Conservation (phyloP, 2,329 filamentous ascomycete species). For the Chaetomiaceae sp. region DNA sequence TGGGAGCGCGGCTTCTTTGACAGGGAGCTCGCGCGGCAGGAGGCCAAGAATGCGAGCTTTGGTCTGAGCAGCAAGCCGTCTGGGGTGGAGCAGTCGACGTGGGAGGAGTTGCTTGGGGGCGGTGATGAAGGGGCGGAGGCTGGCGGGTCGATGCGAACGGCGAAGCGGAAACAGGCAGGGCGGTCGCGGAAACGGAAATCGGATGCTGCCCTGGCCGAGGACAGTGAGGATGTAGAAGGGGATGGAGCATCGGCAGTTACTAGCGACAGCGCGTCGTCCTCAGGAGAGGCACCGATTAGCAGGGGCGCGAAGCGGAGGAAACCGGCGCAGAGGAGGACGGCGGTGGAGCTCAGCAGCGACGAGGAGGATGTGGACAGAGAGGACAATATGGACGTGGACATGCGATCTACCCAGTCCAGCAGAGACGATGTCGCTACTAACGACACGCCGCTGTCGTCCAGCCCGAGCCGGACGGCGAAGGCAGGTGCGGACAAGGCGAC, state of each 20-base stretch:
- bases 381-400: conserved; percentile 24
- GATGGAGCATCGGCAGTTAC: conserved; percentile 14
- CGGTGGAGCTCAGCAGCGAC: conserved; percentile 2
- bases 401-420: conserved; percentile 14
- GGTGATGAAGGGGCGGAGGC: conserved; percentile 1
- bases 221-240: conserved; percentile 25
- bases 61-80: conserved; percentile 10
- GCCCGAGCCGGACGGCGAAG: conserved; percentile 25
- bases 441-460: conserved; percentile 37
- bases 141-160: not conserved
- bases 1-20: conserved; percentile 68
- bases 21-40: conserved; percentile 60
- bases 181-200: conserved; percentile 26
- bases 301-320: conserved; percentile 11
- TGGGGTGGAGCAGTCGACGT: conserved; percentile 18
- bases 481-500: conserved; percentile 30
- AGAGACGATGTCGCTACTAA: conserved; percentile 25
- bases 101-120: conserved; percentile 19
- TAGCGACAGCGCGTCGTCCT: conserved; percentile 16
- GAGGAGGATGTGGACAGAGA: conserved; percentile 24
- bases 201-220: conserved; percentile 25
- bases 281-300: not conserved
- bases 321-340: conserved; percentile 1
- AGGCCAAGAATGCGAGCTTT: conserved; percentile 35
- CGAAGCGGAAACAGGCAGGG: conserved; percentile 22